Base-by-base conservation (phyloP, 768 basidiomycete species). In the Guyanaporus albipodus region DNA sequence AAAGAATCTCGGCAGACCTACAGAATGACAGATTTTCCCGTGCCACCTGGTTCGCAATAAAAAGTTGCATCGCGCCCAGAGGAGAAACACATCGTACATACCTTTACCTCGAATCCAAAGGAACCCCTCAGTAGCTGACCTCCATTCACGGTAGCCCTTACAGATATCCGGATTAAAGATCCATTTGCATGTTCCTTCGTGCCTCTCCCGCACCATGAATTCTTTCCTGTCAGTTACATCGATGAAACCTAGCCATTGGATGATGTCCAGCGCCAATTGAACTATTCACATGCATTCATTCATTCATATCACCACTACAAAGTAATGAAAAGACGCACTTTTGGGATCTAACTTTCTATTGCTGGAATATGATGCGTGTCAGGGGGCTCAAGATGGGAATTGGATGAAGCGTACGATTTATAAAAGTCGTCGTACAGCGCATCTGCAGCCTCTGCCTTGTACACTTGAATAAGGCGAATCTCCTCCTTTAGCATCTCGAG, bases 101-200 rank as follows among this genome's bases (percentile, higher is more conserved):
- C 60, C 50, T 58, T 52, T 55, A 17, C 60, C 61, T 28, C 53
- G 35, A 42, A 62, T 57, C 60, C 61, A 62, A 28, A 63, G 49
- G 14, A 62, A 61, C 3, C 61, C 58, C 26, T 53, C 39, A 18
- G 42, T 51, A 2, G 53, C 41, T 21, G 38, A 49, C 47, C 52
- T 29, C 60, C 61, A 61, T 8, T 54, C 52, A 17, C 53, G 43
- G 21, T 58, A 63, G 11, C 32, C 27, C 22, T 32, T 42, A 34
- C 59, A 62, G 18, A 53, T 8, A 34, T 61, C 44, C 19, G 22
- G 32, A 15, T 58, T 46, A 32, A 61, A 56, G 17, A 62, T 31
- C 62, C 61, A 62, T 17, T 46, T 40, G 24, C 59, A 64, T 5
- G 61, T 63, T 31, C 50, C 59, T 41, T 56, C 46, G 6, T 58